Evolutionary conservation across 192 early-diverging fungal genomes (phyloP), one percentile per base, ranked within the genome.

Genomic region (Gonapodya sp.): DNA sequence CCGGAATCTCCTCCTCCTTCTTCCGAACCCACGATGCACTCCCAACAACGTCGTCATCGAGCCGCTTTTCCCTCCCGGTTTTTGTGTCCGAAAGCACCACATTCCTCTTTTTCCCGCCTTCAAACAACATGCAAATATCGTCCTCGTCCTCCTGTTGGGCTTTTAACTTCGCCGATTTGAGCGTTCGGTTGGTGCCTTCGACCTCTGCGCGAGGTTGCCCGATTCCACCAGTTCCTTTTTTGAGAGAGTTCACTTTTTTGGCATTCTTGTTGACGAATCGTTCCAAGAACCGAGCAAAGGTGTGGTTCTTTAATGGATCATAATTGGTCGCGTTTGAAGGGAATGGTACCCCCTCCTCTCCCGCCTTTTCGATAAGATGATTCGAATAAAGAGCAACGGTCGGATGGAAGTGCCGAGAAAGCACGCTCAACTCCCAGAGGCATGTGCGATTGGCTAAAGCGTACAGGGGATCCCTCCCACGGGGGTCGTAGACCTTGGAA

Each of bases 211-310:
- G 85, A 86, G 73, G n/a, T 82, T 80, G 85, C 82, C 37, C 84
- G 85, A 83, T 87, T 88, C 77, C 46, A 64, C 46, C 46, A 64
- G 85, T 81, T 24, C 91, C 93, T 37, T 92, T 89, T 73, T 92
- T 89, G 0, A 86, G 83, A 30, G 85, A 73, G 34, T 80, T 79
- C 32, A 86, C 87, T 81, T 93, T 92, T 86, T 96, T 97, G 64
- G 97, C 93, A 88, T 96, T 96, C 85, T 95, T 95, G 87, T 92
- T 97, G 33, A 97, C 94, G 89, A 98, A 97, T 37, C 94, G 89
- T 82, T 98, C 96, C 73, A 98, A 90, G 88, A 98, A 98, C 81
- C 96, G 95, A 74, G 92, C 86, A 64, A 97, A 86, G 16, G 95
- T 95, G 85, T 96, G 95, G 83, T 93, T 93, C 83, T 95, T 93